A percentile compares a stretch with the other conserved stretches of the same genome.
Evolutionary conservation across 2,329 filamentous ascomycete species (phyloP).

Genomic region (Karstenula rhodostoma): DNA sequence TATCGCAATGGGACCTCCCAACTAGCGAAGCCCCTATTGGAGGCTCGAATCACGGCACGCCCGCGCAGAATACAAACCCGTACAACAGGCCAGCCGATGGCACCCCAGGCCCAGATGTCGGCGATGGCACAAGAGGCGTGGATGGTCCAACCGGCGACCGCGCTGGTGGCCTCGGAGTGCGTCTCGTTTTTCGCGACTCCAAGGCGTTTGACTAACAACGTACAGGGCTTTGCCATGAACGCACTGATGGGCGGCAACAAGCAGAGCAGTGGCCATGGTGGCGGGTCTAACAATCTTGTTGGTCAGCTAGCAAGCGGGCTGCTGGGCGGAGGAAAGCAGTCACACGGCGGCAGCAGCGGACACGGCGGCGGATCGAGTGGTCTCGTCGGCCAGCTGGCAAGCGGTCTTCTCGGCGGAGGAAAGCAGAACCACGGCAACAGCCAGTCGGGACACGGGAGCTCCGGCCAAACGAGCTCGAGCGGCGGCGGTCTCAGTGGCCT

Average conservation of each 20-base stretch:
- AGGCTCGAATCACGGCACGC: constrained; percentile 60
- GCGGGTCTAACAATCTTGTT: constrained; percentile 50
- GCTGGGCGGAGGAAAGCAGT: constrained; percentile 48
- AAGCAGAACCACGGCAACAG: constrained; percentile 50
- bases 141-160: constrained; percentile 64
- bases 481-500: constrained; percentile 39
- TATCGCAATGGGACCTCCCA: constrained; percentile 77
- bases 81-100: constrained; percentile 64
- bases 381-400: constrained; percentile 65
- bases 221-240: constrained; percentile 68
- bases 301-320: constrained; percentile 64
- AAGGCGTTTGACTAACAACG: constrained; percentile 32
- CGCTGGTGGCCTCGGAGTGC: constrained; percentile 68
- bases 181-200: constrained; percentile 35
- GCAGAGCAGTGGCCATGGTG: constrained; percentile 38
- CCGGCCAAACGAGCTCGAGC: constrained; percentile 24
- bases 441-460: constrained; percentile 57
- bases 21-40: constrained; percentile 69
- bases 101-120: constrained; percentile 35
- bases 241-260: constrained; percentile 56
- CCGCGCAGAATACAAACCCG: constrained; percentile 63
- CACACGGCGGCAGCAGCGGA: constrained; percentile 39
- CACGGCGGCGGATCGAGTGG: constrained; percentile 48
- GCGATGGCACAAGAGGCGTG: constrained; percentile 59
- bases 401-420: constrained; percentile 50